phyloP scores from a whole-genome alignment of 345 rosid species.

The Crucihimalaya himalaica region DNA sequence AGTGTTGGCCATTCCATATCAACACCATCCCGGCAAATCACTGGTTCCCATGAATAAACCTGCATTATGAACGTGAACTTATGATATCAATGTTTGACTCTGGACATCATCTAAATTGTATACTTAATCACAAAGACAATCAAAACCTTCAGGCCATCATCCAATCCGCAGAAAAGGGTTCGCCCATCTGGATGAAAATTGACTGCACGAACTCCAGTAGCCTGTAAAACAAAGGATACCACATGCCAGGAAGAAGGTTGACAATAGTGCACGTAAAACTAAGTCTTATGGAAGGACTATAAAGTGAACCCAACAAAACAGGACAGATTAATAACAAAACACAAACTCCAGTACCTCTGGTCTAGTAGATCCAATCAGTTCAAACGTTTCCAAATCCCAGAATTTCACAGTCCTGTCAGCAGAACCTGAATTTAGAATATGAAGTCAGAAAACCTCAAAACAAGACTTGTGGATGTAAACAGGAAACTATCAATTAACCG shows the following conservation, averaged over 20 bases:
- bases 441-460: conserved; percentile 23
- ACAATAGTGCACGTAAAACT: neutral
- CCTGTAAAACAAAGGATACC: conserved; percentile 51
- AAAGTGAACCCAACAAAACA: neutral
- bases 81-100: conserved; percentile 12
- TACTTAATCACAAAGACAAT: conserved; percentile 8
- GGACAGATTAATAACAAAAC: neutral
- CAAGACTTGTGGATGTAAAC: neutral
- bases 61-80: conserved; percentile 38
- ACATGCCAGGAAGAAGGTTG: conserved; percentile 12
- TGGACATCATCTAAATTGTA: neutral
- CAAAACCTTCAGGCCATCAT: conserved; percentile 81
- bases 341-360: conserved; percentile 70
- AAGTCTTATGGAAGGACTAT: neutral
- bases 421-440: conserved; percentile 65
- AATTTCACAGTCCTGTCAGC: conserved; percentile 93
- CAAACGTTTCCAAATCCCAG: conserved; percentile 99
- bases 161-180: conserved; percentile 86
- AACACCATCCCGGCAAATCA: conserved; percentile 71
- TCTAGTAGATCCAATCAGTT: conserved; percentile 85
- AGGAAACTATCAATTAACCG: neutral
- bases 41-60: conserved; percentile 99
- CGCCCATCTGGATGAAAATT: conserved; percentile 91
- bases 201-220: conserved; percentile 71
- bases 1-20: conserved; percentile 95